These are phyloP conservation scores for Euphorbia pulcherrima DNA, from an alignment of 345 rosid species.

Conservation along the genomic window DNA sequence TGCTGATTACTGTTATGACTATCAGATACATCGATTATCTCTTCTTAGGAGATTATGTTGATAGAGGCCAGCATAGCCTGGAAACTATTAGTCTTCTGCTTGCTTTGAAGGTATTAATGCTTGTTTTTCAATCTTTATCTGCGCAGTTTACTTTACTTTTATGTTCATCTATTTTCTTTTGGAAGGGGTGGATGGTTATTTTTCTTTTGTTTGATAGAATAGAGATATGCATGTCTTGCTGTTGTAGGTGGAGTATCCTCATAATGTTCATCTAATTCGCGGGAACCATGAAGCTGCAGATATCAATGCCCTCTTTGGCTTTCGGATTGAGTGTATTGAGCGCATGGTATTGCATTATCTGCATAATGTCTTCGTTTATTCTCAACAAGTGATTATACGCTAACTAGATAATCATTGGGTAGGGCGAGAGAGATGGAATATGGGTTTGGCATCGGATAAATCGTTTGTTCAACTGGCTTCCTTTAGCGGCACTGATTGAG, in stretches of 20 bases:
- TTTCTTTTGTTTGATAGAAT: constrained; percentile 4
- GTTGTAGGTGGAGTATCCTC: constrained; percentile 82
- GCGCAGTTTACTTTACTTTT: too few species aligned
- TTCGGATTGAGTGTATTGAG: constrained; percentile 94
- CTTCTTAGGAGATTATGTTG: constrained; percentile 98
- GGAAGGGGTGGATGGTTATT: neutral
- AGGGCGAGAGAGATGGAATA: constrained; percentile 99
- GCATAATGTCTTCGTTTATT: constrained; percentile 15
- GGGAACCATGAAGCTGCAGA: constrained; percentile 99
- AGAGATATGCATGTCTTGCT: constrained; percentile 22
- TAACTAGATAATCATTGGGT: constrained; percentile 28
- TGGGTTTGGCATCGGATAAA: constrained; percentile 99
- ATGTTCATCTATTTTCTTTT: neutral
- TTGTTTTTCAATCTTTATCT: constrained; percentile 2
- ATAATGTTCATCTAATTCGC: constrained; percentile 86
- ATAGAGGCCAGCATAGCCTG: constrained; percentile 97
- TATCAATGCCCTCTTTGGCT: constrained; percentile 98
- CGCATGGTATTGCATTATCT: constrained; percentile 67
- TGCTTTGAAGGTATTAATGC: constrained; percentile 73
- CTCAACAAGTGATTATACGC: constrained; percentile 20
- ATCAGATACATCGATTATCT: constrained; percentile 96
- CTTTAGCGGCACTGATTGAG: constrained; percentile 90
- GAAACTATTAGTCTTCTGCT: constrained; percentile 92
- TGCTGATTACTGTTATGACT: constrained; percentile 26
- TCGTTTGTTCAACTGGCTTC: constrained; percentile 96